phyloP scores from a whole-genome alignment of 1,284 basidiomycete species.

The Microbotryomycetes sp. region DNA sequence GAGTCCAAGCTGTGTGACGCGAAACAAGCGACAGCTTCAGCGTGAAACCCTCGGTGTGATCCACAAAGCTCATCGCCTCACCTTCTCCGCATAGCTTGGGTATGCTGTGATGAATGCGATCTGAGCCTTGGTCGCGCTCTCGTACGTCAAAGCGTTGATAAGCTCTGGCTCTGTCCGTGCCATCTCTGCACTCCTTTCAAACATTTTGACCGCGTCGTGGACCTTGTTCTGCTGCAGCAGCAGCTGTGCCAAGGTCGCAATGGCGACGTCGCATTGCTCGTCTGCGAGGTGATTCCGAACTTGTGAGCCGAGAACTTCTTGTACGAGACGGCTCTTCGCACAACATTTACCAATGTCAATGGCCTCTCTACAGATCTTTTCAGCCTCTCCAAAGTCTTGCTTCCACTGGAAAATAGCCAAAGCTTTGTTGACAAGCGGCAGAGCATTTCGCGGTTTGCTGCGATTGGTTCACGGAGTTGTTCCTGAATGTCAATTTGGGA shows the following conservation, averaged over 20 bases:
- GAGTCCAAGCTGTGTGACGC: neutral
- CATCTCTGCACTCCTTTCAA: constrained; percentile 74
- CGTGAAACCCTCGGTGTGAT: no score
- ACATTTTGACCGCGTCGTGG: constrained; percentile 78
- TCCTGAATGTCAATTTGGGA: constrained; percentile 24
- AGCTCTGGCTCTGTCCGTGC: constrained; percentile 89
- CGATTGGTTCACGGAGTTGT: constrained; percentile 12
- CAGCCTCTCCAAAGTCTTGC: constrained; percentile 76
- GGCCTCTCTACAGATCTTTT: constrained; percentile 79
- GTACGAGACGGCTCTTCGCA: constrained; percentile 1
- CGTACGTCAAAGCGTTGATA: constrained; percentile 78
- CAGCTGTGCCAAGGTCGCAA: constrained; percentile 91
- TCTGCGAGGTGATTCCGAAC: constrained; percentile 40
- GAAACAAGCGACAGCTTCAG: neutral
- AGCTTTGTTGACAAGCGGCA: constrained; percentile 92
- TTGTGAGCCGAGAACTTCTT: neutral
- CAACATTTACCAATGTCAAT: constrained; percentile 55
- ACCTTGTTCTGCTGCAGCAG: constrained; percentile 87
- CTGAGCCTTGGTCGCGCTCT: constrained; percentile 72
- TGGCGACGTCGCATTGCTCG: constrained; percentile 90
- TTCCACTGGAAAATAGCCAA: constrained; percentile 94
- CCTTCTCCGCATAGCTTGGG: constrained; percentile 12
- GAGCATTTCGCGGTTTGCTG: constrained; percentile 36
- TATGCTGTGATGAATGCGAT: constrained; percentile 58
- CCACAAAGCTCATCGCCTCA: neutral